Conservation (phyloP, 2,329 filamentous ascomycete species). For the Pseudogymnoascus verrucosus region DNA sequence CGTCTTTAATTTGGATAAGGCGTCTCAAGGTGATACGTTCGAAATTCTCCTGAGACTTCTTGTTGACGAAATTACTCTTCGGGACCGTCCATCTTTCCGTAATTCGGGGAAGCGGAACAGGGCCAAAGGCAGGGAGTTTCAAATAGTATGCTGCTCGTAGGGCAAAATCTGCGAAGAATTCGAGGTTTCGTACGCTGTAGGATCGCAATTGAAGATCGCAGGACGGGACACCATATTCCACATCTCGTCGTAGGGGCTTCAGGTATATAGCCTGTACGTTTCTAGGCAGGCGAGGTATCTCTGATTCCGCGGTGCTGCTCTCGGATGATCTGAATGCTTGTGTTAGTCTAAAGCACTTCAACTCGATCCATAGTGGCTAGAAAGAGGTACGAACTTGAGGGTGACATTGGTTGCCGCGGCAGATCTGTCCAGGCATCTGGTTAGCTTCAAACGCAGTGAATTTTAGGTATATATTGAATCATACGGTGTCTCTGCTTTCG, state of each 20-base stretch:
- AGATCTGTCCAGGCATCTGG: neutral
- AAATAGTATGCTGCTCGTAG: slow-evolving; percentile 92
- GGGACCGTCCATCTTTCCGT: slow-evolving; percentile 93
- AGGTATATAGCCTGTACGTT: slow-evolving; percentile 81
- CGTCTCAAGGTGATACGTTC: slow-evolving; percentile 81
- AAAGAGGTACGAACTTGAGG: neutral
- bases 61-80: slow-evolving; percentile 82
- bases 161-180: slow-evolving; percentile 92
- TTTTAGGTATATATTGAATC: neutral
- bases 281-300: slow-evolving; percentile 60
- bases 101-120: slow-evolving; percentile 76
- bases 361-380: neutral
- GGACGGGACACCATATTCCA: slow-evolving; percentile 69
- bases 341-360: neutral
- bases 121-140: slow-evolving; percentile 75
- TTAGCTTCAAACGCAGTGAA: neutral
- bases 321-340: neutral
- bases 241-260: slow-evolving; percentile 67
- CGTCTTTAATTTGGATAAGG: slow-evolving; percentile 87
- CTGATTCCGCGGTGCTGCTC: slow-evolving; percentile 36
- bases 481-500: slow-evolving; percentile 4
- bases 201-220: slow-evolving; percentile 92
- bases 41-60: slow-evolving; percentile 97
- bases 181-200: slow-evolving; percentile 80
- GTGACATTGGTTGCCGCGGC: neutral